A percentile compares a stretch with the other conserved stretches of the same genome.
Evolutionary conservation across 192 early-diverging fungal species (phyloP).

Genomic region (Mortierella claussenii): DNA sequence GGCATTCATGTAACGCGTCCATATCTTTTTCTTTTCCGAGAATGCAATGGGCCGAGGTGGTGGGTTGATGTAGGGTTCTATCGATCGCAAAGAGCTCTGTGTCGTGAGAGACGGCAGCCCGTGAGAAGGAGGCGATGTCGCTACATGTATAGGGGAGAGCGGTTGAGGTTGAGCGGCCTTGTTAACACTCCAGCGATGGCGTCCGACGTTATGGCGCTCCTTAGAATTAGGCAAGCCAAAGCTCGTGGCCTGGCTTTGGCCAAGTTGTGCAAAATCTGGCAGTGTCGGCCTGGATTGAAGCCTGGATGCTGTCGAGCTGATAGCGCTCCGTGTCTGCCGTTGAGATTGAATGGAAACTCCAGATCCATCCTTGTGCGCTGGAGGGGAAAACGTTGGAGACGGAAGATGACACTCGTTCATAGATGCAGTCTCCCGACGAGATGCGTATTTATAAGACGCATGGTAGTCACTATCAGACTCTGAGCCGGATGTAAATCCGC

Average conservation of each 20-base stretch:
- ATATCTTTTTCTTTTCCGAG: slow-evolving; percentile 18
- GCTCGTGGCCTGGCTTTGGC: neutral
- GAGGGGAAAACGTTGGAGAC: slow-evolving; percentile 22
- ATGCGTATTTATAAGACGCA: neutral
- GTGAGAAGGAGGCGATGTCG: neutral
- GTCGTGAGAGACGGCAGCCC: neutral
- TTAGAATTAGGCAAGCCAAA: neutral
- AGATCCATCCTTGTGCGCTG: neutral
- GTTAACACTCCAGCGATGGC: neutral
- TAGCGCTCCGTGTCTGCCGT: neutral
- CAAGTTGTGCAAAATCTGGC: slow-evolving; percentile 5
- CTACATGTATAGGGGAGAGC: neutral
- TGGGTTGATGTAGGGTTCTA: slow-evolving; percentile 45
- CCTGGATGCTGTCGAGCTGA: slow-evolving; percentile 6
- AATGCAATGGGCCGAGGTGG: slow-evolving; percentile 14
- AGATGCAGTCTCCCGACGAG: neutral
- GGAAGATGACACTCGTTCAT: slow-evolving; percentile 4
- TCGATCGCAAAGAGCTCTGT: slow-evolving; percentile 11
- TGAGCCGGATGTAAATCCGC: neutral
- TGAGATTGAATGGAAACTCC: slow-evolving; percentile 5
- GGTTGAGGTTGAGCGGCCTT: slow-evolving; percentile 8
- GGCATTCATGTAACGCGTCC: slow-evolving; percentile 35
- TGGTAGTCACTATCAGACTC: neutral
- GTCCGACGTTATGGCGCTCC: neutral
- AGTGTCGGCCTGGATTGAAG: neutral